phyloP scores from a whole-genome alignment of 2,329 filamentous ascomycete genomes.

The Cercospora nicotianae region DNA sequence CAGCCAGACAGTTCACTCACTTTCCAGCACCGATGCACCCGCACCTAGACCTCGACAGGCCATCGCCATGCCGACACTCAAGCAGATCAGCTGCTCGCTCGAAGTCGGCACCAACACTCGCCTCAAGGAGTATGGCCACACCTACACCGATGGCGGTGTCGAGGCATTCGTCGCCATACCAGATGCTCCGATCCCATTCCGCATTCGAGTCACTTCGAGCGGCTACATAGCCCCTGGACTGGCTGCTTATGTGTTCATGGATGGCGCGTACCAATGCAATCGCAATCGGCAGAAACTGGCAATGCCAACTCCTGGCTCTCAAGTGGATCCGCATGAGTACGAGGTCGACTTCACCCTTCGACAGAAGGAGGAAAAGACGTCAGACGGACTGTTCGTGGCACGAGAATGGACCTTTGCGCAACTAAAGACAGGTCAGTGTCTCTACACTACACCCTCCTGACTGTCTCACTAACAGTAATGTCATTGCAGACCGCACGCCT shows the following conservation, averaged over 20 bases:
- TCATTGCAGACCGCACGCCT: conserved; percentile 41
- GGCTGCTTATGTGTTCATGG: conserved; percentile 58
- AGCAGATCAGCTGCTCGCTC: conserved; percentile 54
- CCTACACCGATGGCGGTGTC: conserved; percentile 54
- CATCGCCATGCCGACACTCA: conserved; percentile 53
- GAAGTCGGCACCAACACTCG: conserved; percentile 48
- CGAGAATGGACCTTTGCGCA: conserved; percentile 56
- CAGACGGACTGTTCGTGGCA: conserved; percentile 50
- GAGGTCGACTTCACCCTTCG: conserved; percentile 53
- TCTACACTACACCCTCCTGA: background rate
- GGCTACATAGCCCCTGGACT: conserved; percentile 56
- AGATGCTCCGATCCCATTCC: conserved; percentile 47
- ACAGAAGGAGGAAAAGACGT: conserved; percentile 54
- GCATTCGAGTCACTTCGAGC: conserved; percentile 50
- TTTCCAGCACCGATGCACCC: background rate
- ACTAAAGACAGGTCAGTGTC: conserved; percentile 48
- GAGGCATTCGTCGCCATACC: conserved; percentile 56
- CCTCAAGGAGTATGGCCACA: conserved; percentile 52
- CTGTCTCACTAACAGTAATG: conserved; percentile 28
- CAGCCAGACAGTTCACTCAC: background rate
- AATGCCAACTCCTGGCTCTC: conserved; percentile 30
- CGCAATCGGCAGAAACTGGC: conserved; percentile 51
- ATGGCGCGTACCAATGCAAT: conserved; percentile 59
- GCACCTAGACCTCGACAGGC: background rate
- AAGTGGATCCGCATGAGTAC: conserved; percentile 36